Base-by-base conservation (phyloP, 306 rosid genomes). In the Castanea mollissima region DNA sequence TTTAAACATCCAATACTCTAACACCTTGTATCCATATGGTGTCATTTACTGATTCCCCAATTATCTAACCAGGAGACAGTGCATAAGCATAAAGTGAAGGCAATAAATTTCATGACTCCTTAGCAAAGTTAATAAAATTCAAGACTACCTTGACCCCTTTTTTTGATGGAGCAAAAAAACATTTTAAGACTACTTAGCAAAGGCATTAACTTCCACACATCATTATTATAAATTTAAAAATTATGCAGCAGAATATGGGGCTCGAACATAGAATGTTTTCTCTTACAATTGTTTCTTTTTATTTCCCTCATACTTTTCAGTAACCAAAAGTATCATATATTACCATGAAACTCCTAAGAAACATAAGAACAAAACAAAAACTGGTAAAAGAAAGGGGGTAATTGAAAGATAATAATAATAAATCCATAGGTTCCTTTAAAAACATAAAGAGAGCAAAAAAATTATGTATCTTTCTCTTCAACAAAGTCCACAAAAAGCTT, bases 401-500 rank as follows among this genome's bases (percentile, higher is more conserved):
- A 67, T 2, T 31, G 0, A 6, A 64, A 4, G 32, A 31, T 6
- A 31, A 6, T 8, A 18, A 31, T 2, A 67, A 67, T 10, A 67
- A 7, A 34, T 67, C 15, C 52, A n/a, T 34, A 18, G 71, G 72
- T 10, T 67, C 14, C 25, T 6, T 18, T 16, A 67, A 11, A 64
- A 35, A 68, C 44, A 25, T 9, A 8, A 31, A 7, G 65, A 56
- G 4, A 25, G 32, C n/a, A 63, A 55, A 79, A 34, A 52, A 75
- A 41, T 35, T 54, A 12, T 23, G 51, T 1, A 67, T 44, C 75
- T 71, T 67, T 27, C 46, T 2, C 3, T 41, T 41, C 55, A 65
- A 57, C n/a, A 80, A 76, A 76, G 73, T 67, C 84, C 29, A 55
- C 20, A 25, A 69, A 83, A 74, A 56, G 63, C 67, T 55, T 6